phyloP scores from a whole-genome alignment of 495 filamentous ascomycete species.

The Pseudevernia furfuracea region DNA sequence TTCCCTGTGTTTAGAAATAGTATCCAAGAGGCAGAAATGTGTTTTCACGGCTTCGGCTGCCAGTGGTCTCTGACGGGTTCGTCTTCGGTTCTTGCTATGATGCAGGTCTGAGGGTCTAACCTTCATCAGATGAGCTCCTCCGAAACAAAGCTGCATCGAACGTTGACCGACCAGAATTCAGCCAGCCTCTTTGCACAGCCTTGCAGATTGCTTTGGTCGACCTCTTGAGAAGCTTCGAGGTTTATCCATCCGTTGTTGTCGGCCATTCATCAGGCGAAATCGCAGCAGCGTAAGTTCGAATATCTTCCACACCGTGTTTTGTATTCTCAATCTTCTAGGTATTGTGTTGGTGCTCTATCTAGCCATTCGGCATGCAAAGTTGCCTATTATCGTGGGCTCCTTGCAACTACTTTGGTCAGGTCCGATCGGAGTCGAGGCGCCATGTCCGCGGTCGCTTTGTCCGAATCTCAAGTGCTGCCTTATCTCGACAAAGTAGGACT shows the following conservation, averaged over 20 bases:
- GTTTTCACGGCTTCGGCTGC: constrained; percentile 15
- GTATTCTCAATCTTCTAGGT: no score
- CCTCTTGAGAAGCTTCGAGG: constrained; percentile 30
- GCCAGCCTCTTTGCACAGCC: constrained; percentile 31
- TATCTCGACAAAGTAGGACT: no score
- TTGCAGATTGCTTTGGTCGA: constrained; percentile 36
- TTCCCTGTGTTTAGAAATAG: constrained; percentile 24
- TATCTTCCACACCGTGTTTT: no score
- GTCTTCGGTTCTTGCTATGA: not conserved
- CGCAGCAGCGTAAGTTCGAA: constrained; percentile 17
- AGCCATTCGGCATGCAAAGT: no score
- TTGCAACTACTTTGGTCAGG: no score
- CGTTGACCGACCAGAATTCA: constrained; percentile 25
- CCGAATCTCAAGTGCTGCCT: no score
- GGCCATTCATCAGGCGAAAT: constrained; percentile 19
- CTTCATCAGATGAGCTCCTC: not conserved
- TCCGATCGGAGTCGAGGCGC: no score
- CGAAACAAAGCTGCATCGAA: constrained; percentile 1
- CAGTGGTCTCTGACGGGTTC: constrained; percentile 8
- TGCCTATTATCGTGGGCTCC: no score
- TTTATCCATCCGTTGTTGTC: constrained; percentile 26
- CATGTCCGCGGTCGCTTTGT: no score
- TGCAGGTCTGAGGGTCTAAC: not conserved
- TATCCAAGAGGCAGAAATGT: constrained; percentile 19
- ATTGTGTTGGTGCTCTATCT: no score